These are phyloP conservation scores for Podospora fimiseda DNA, from an alignment of 495 filamentous ascomycete genomes.

Conservation along the genomic window DNA sequence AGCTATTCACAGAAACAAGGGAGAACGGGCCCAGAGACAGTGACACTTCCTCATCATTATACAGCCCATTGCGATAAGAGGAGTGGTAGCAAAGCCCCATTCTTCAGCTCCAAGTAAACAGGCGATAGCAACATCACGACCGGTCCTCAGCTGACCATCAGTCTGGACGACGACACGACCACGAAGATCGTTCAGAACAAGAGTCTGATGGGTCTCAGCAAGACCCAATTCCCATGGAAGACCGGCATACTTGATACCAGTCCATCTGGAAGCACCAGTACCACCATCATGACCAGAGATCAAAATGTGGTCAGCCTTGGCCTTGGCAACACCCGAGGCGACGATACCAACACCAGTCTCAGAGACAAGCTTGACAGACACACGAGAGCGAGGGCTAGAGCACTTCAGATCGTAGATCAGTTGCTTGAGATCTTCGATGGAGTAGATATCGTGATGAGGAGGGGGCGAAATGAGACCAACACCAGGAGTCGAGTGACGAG, in stretches of 20 bases:
- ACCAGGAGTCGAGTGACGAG: slow-evolving; percentile 96
- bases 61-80: slow-evolving; percentile 95
- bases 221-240: slow-evolving; percentile 97
- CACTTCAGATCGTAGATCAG: slow-evolving; percentile 98
- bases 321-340: slow-evolving; percentile 96
- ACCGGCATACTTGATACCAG: slow-evolving; percentile 98
- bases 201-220: slow-evolving; percentile 95
- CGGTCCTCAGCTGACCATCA: slow-evolving; percentile 91
- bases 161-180: slow-evolving; percentile 97
- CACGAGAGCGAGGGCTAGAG: slow-evolving; percentile 85
- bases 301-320: slow-evolving; percentile 95
- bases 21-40: slow-evolving; percentile 5
- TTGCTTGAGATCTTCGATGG: slow-evolving; percentile 97
- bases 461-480: slow-evolving; percentile 98
- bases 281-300: slow-evolving; percentile 98
- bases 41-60: slow-evolving; percentile 86
- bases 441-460: slow-evolving; percentile 99
- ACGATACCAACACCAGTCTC: slow-evolving; percentile 98
- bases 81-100: slow-evolving; percentile 97
- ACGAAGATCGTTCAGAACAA: slow-evolving; percentile 97
- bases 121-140: slow-evolving; percentile 92
- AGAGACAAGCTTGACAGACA: slow-evolving; percentile 98
- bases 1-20: slow-evolving; percentile 15
- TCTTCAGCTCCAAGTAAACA: slow-evolving; percentile 96
- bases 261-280: slow-evolving; percentile 97